Conservation (phyloP, 2,329 filamentous ascomycete genomes). For the Alternaria burnsii region DNA sequence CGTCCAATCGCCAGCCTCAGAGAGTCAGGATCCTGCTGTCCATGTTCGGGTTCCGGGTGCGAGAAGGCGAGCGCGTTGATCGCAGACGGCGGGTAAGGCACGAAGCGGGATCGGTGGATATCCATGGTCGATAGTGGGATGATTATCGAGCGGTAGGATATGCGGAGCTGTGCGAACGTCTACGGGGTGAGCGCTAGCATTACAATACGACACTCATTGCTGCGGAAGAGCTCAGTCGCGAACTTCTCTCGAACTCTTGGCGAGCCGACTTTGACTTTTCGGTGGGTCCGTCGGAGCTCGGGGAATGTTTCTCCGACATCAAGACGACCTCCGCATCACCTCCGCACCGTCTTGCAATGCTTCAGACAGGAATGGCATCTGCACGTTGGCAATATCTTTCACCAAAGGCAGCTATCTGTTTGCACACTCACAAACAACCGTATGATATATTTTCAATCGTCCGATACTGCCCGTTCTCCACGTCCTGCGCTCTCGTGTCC, state of each 20-base stretch:
- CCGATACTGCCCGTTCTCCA: background rate
- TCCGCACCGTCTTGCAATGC: conserved; percentile 6
- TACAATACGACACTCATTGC: conserved; percentile 19
- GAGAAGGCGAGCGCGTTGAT: conserved; percentile 97
- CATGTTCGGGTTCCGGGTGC: conserved; percentile 61
- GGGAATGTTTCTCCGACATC: conserved; percentile 13
- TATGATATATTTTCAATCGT: background rate
- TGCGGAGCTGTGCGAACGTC: conserved; percentile 21
- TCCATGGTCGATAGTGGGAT: conserved; percentile 69
- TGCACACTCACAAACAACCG: background rate
- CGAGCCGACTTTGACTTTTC: conserved; percentile 26
- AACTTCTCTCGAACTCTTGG: conserved; percentile 29
- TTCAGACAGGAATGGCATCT: background rate
- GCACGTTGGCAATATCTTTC: background rate
- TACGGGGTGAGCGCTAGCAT: conserved; percentile 26
- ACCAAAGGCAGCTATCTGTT: background rate
- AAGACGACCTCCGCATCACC: conserved; percentile 17
- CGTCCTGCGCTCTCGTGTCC: background rate
- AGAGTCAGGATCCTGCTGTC: conserved; percentile 60
- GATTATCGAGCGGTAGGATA: background rate
- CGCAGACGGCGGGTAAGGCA: conserved; percentile 87
- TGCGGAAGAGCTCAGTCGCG: conserved; percentile 12
- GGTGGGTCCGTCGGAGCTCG: conserved; percentile 22
- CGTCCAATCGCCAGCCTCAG: conserved; percentile 87
- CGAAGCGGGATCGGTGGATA: conserved; percentile 95